phyloP scores from a whole-genome alignment of 495 filamentous ascomycete species.

The Neurospora sp. region DNA sequence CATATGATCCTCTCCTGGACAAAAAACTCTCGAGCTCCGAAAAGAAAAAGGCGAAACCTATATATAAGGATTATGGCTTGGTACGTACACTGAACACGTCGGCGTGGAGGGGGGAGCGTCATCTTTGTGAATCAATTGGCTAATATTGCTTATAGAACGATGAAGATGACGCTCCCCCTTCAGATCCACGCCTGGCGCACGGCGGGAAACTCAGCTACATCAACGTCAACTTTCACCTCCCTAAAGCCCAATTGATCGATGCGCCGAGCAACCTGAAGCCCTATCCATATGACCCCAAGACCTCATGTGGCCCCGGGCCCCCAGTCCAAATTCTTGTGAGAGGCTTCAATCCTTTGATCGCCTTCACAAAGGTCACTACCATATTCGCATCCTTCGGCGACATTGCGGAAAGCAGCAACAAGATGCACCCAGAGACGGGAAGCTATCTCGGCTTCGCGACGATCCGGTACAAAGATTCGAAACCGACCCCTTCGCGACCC shows the following conservation, averaged over 20 bases:
- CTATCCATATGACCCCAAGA: slow-evolving; percentile 66
- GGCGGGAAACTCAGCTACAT: slow-evolving; percentile 46
- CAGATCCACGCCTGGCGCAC: slow-evolving; percentile 68
- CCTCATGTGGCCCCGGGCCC: slow-evolving; percentile 80
- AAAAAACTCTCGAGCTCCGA: slow-evolving; percentile 48
- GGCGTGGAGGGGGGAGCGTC: slow-evolving; percentile 39
- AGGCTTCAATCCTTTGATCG: slow-evolving; percentile 84
- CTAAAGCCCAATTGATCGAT: slow-evolving; percentile 61
- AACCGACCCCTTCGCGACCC: slow-evolving; percentile 34
- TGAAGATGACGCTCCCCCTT: slow-evolving; percentile 55
- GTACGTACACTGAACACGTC: slow-evolving; percentile 43
- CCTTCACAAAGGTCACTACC: slow-evolving; percentile 65
- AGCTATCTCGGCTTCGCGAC: slow-evolving; percentile 87
- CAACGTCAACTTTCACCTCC: slow-evolving; percentile 56
- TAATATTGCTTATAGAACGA: slow-evolving; percentile 41
- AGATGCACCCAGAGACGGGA: slow-evolving; percentile 84
- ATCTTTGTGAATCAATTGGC: slow-evolving; percentile 43
- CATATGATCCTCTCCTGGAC: slow-evolving; percentile 57
- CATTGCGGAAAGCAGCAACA: slow-evolving; percentile 77
- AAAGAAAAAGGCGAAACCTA: slow-evolving; percentile 55
- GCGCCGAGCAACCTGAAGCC: slow-evolving; percentile 69
- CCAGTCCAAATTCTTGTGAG: slow-evolving; percentile 81
- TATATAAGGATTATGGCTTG: slow-evolving; percentile 62
- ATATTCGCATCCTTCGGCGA: slow-evolving; percentile 83
- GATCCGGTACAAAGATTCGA: slow-evolving; percentile 74